Evolutionary conservation across 495 filamentous ascomycete species (phyloP).

Genomic region (Glonium stellatum): DNA sequence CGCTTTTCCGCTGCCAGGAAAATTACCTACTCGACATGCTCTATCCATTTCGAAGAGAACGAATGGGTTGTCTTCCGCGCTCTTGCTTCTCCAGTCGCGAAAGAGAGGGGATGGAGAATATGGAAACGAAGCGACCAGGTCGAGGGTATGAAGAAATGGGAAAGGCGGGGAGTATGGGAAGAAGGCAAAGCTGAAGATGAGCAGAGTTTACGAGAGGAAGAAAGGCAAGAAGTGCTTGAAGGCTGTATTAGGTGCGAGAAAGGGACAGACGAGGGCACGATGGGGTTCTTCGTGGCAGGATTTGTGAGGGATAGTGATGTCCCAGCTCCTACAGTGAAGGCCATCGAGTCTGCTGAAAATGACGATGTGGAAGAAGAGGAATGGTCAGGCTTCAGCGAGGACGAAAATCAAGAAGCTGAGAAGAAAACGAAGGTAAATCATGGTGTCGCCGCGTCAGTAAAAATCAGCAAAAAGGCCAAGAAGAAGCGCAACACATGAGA

Average conservation of each 20-base stretch:
- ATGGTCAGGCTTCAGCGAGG: constrained; percentile 40
- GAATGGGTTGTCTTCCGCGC: constrained; percentile 72
- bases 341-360: constrained; percentile 6
- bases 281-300: constrained; percentile 66
- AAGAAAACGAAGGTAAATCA: background rate
- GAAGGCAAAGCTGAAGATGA: constrained; percentile 10
- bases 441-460: background rate
- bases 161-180: constrained; percentile 50
- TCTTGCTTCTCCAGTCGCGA: constrained; percentile 57
- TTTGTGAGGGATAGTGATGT: constrained; percentile 48
- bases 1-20: constrained; percentile 66
- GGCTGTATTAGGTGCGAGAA: constrained; percentile 77
- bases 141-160: constrained; percentile 62
- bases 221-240: constrained; percentile 47
- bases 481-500: background rate
- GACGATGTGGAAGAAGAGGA: constrained; percentile 28
- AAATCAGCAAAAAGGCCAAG: background rate
- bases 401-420: constrained; percentile 6
- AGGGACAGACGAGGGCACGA: constrained; percentile 68
- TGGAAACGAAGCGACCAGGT: constrained; percentile 64
- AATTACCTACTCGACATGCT: constrained; percentile 91
- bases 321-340: background rate
- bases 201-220: constrained; percentile 10
- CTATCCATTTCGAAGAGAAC: constrained; percentile 77
- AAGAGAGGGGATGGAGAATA: constrained; percentile 66